Base-by-base conservation (phyloP, 2,329 filamentous ascomycete species). In the Penicillium sp. region DNA sequence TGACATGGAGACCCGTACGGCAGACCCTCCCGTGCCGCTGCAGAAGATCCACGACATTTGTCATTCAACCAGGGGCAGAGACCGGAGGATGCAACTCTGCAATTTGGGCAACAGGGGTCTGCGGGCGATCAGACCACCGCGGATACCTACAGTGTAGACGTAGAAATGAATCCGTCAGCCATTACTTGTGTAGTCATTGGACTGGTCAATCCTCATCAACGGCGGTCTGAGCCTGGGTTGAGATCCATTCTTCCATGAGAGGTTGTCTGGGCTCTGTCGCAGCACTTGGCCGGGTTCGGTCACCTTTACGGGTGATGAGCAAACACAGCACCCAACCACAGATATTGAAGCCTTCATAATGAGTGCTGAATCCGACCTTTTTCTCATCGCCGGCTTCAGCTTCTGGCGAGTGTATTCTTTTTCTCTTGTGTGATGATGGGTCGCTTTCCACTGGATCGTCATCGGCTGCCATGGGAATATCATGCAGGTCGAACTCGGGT, bases 321-420 rank as follows among this genome's bases (percentile, higher is more conserved):
- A 98, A 77, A 68, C 90, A 97, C 22, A 98, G 75, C 38, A 95
- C 89, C 57, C 89, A 86, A 9, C 93, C 89, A 70, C 95, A 95
- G 63, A 98, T 96, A 59, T 86, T 87, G 70, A 97, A 97, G 7
- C 93, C 91, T 61, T 97, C 89, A 69, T 97, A 98, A 11, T 83
- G 84, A 22, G 91, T 93, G 51, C 86, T 84, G 74, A 96, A 80
- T 16, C 79, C 81, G 58, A 95, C 72, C 68, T 96, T 97, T 74
- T 98, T 96, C 72, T 96, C 94, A 62, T 95, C 86, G 4, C 16
- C 20, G 4, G 47, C 31, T 29, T 42, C 44, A 7, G 11, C 7
- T 14, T 31, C 14, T 23, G n/a, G 24, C 23, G 13, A 23, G 6
- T 26, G 39, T 6, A 16, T n/a, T 32, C 23, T 28, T 10, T 5